Evolutionary conservation across 2,329 filamentous ascomycete genomes (phyloP).

Genomic region (Colletotrichum sp.): DNA sequence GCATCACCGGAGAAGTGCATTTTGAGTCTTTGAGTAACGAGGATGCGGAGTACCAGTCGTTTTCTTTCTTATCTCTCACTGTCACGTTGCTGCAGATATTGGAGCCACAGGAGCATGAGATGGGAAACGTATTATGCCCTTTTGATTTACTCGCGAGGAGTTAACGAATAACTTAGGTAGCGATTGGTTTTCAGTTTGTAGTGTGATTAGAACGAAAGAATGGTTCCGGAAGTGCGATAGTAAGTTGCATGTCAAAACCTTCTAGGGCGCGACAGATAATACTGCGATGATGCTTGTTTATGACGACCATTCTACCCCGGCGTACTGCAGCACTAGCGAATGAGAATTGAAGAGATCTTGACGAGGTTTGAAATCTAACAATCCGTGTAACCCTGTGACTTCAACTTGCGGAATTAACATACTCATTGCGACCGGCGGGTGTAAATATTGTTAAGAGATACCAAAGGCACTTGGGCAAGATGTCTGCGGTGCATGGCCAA

Average conservation of each 20-base stretch:
- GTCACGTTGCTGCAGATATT: neutral
- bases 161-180: neutral
- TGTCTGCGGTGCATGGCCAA: neutral
- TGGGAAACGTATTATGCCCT: neutral
- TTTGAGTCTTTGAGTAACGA: neutral
- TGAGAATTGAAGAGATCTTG: neutral
- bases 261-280: neutral
- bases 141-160: neutral
- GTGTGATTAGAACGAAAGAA: neutral
- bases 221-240: fast-evolving
- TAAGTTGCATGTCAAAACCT: neutral
- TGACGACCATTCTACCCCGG: neutral
- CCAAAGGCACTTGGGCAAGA: neutral
- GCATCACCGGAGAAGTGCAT: neutral
- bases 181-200: neutral
- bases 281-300: neutral
- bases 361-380: neutral
- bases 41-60: neutral
- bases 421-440: neutral
- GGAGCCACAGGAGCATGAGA: neutral
- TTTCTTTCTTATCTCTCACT: neutral
- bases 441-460: neutral
- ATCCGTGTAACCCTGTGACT: neutral
- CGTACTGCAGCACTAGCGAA: neutral
- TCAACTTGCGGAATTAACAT: neutral